Base-by-base conservation (phyloP, 2,329 filamentous ascomycete genomes). In the Aureobasidium sp. region DNA sequence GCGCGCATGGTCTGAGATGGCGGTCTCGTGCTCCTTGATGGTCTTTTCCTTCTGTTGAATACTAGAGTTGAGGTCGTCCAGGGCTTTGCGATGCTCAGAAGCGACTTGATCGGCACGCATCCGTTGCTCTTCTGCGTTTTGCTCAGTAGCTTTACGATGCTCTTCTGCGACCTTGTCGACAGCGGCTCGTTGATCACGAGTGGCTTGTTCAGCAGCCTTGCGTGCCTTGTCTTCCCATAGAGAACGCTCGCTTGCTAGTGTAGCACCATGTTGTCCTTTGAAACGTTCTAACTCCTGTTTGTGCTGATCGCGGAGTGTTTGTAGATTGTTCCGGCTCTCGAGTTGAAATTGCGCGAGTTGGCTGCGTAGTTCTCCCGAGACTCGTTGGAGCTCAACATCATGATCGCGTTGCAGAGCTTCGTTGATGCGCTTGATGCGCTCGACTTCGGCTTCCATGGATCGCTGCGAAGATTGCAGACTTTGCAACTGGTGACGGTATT, bases 341-440 rank as follows among this genome's bases (percentile, higher is more conserved):
- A 73, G 70, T 44, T 77, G 69, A 35, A 75, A 77, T 67, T 78
- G 83, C 71, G 78, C 79, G 7, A 87, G 66, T 61, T 91, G 87
- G 40, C 52, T 53, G 27, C 60, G 58, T 19, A 64, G 37, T 44
- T 65, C 62, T 7, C 61, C 60, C 35, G 54, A 50, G 14, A 65
- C 47, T n/a, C 62, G 60, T 19, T 50, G 50, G 15, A 64, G 24
- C 54, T 74, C 72, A 5, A 84, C 81, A 58, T 88, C 85, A 68
- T 94, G 88, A 37, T 85, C 82, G 50, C 80, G 80, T 67, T 90
- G 88, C 19, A 92, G 76, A 8, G 82, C 82, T 54, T 93, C 87
- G 61, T 90, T 90, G 66, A 87, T 81, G 39, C 79, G 82, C 65
- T 85, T 86, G 53, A 89, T 79, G 42, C 83, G 73, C 29, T 73